Evolutionary conservation across 345 rosid species (phyloP).

Genomic region (Brassica incana): DNA sequence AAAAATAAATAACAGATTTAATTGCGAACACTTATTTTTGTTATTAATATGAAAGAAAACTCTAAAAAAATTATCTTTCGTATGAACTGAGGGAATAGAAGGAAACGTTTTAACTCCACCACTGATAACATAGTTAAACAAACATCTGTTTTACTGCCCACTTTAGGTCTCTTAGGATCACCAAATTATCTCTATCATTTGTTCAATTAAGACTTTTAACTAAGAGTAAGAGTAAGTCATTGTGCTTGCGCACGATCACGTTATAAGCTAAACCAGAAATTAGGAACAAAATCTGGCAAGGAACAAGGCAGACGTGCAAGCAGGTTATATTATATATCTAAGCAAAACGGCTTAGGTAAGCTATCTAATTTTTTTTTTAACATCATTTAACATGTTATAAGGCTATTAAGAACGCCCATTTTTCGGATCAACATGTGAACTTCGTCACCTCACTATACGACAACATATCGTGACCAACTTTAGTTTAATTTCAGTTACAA

Average conservation of each 20-base stretch:
- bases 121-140: not conserved
- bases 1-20: too few species aligned
- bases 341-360: slow-evolving; percentile 18
- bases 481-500: not conserved
- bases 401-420: not conserved
- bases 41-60: not conserved
- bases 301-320: slow-evolving; percentile 29
- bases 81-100: not conserved
- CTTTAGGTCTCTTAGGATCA: not conserved
- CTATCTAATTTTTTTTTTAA: not conserved
- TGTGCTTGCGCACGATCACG: not conserved
- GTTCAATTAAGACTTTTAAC: slow-evolving; percentile 15
- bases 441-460: slow-evolving; percentile 8
- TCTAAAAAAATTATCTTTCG: not conserved
- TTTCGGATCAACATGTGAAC: slow-evolving; percentile 5
- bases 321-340: not conserved
- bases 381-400: not conserved
- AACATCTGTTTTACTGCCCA: slow-evolving; percentile 5
- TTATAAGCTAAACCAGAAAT: slow-evolving; percentile 25
- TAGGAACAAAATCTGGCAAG: slow-evolving; percentile 25
- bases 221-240: not conserved
- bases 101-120: slow-evolving; percentile 4
- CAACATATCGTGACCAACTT: slow-evolving; percentile 12
- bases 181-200: not conserved
- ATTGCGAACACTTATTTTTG: too few species aligned